Base-by-base conservation (phyloP, 768 basidiomycete genomes). In the Rhizopogon roseolus region DNA sequence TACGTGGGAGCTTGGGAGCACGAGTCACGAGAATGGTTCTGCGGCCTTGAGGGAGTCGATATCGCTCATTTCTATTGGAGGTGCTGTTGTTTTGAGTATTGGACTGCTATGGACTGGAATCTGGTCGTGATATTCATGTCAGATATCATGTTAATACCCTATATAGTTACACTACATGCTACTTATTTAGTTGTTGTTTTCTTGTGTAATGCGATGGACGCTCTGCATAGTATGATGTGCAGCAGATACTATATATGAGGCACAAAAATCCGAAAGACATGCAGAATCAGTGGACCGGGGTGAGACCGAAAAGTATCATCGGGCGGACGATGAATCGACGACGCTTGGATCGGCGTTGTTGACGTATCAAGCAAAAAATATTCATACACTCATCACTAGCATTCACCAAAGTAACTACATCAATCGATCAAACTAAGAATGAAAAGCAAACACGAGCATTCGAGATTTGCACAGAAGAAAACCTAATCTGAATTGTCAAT, bases 1-100 rank as follows among this genome's bases (percentile, higher is more conserved):
- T 13, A 59, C 59, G 37, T 22, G 55, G 17, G 43, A 42, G 25
- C 14, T 55, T 42, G 69, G 64, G 9, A 70, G 66, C 39, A 69
- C 68, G 36, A 64, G 65, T 50, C 44, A 49, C 1, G 56, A 22
- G 50, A 43, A 29, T 3, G 25, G 10, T 25, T 27, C 39, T 37
- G 29, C 37, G 17, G 34, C 39, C 11, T 7, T 28, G n/a, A 37
- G 37, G 37, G n/a, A 41, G 19, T 29, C 49, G 9, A 28, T 51
- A 16, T 28, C 37, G 14, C 14, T 52, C n/a, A 19, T 45, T 52
- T 42, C 28, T 19, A 6, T 52, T 19, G 50, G 16, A 14, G 16
- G 41, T 17, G 34, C 34, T 16, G 34, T 43, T 49, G 34, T 19
- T 19, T 13, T 53, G 52, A 46, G 52, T 5, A 14, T 28, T 9